phyloP scores from a whole-genome alignment of 352 stramenopile genomes.

The Phytophthora agathidicida region DNA sequence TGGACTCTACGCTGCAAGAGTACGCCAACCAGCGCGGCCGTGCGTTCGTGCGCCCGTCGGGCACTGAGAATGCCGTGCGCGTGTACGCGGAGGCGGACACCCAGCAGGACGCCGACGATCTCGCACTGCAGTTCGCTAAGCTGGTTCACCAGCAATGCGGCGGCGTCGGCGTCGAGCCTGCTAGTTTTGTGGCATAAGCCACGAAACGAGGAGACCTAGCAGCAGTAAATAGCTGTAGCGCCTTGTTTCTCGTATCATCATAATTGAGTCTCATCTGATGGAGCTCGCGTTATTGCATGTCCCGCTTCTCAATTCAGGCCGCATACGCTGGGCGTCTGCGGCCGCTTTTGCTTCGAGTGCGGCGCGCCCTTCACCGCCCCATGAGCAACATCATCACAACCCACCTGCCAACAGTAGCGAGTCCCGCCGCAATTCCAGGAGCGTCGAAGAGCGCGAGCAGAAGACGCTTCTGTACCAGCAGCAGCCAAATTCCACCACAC shows the following conservation, averaged over 20 bases:
- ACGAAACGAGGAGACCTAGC: not conserved
- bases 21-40: slow-evolving; percentile 69
- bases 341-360: slow-evolving; percentile 44
- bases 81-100: slow-evolving; percentile 98
- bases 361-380: slow-evolving; percentile 24
- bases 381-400: not conserved
- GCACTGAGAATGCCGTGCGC: slow-evolving; percentile 98
- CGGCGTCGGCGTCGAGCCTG: slow-evolving; percentile 66
- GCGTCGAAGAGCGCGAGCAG: slow-evolving; percentile 36
- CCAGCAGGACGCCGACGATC: slow-evolving; percentile 88
- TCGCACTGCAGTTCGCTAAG: slow-evolving; percentile 88
- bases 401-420: slow-evolving; percentile 4
- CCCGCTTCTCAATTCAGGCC: slow-evolving; percentile 17
- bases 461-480: slow-evolving; percentile 36
- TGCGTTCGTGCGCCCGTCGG: slow-evolving; percentile 96
- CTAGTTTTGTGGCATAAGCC: slow-evolving; percentile 71
- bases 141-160: slow-evolving; percentile 80
- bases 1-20: slow-evolving; percentile 61
- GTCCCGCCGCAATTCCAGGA: slow-evolving; percentile 30
- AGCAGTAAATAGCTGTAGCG: slow-evolving; percentile 8
- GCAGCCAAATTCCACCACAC: too few species aligned
- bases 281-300: slow-evolving; percentile 9
- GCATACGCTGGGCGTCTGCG: slow-evolving; percentile 22
- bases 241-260: slow-evolving; percentile 12
- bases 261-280: slow-evolving; percentile 16